phyloP scores from a whole-genome alignment of 2,329 filamentous ascomycete genomes.

The Colletotrichum viniferum region DNA sequence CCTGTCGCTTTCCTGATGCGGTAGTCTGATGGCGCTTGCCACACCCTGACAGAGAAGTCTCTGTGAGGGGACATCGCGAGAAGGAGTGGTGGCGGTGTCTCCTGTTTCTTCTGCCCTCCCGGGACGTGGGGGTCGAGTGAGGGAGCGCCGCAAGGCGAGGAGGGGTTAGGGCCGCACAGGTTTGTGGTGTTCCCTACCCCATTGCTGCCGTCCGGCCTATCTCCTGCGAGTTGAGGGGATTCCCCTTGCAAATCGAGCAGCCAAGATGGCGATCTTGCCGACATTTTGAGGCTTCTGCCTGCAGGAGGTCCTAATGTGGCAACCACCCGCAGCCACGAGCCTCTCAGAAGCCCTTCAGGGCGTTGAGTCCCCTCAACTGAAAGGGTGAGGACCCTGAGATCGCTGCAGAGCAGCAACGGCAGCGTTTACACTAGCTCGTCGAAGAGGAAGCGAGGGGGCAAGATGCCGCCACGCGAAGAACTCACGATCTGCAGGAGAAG shows the following conservation, averaged over 20 bases:
- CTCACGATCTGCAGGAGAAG: not conserved
- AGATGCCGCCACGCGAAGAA: not conserved
- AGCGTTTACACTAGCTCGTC: not conserved
- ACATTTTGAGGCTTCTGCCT: not conserved
- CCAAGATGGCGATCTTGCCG: not conserved
- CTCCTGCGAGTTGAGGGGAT: not conserved
- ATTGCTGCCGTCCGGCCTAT: not conserved
- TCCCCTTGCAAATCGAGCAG: not conserved
- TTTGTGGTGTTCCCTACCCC: not conserved
- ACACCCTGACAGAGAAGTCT: not conserved
- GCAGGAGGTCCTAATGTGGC: not conserved
- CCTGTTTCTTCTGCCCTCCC: not conserved
- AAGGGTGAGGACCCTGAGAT: not conserved
- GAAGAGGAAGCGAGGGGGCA: not conserved
- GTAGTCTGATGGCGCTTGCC: conserved; percentile 9
- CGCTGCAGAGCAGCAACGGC: not conserved
- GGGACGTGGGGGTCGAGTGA: not conserved
- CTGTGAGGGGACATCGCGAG: not conserved
- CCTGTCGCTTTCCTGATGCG: conserved; percentile 18
- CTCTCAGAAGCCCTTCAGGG: not conserved
- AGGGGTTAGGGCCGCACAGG: not conserved
- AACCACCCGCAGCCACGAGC: not conserved
- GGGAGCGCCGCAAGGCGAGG: not conserved
- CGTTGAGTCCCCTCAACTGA: not conserved
- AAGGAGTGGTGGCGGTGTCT: not conserved